Percentiles rank a stretch among this genome's conserved stretches.
phyloP scores from a whole-genome alignment of 1,284 basidiomycete genomes.

The Chiua sp. region DNA sequence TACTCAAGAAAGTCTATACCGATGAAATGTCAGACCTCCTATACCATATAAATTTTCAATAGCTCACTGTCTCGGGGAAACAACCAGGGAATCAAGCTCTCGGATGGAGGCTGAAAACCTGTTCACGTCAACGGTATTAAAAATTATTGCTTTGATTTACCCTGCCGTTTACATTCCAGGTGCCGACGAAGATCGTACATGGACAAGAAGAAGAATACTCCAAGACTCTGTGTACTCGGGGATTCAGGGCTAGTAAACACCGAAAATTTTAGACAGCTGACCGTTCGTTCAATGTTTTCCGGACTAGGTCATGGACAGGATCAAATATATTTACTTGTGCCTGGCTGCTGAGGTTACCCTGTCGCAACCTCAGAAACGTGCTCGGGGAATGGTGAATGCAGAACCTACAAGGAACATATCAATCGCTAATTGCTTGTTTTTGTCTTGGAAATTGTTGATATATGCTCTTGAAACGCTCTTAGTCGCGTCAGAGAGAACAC shows the following conservation, averaged over 20 bases:
- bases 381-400: neutral
- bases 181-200: conserved; percentile 86
- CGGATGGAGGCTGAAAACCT: conserved; percentile 66
- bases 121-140: conserved; percentile 18
- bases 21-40: conserved; percentile 14
- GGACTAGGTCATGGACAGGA: conserved; percentile 90
- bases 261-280: conserved; percentile 29
- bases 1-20: conserved; percentile 63
- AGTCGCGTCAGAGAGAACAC: conserved; percentile 93
- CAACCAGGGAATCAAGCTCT: conserved; percentile 90
- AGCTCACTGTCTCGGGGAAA: conserved; percentile 79
- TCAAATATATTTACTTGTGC: conserved; percentile 91
- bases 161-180: conserved; percentile 96
- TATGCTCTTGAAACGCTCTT: conserved; percentile 96
- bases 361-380: conserved; percentile 4
- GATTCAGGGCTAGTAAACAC: neutral
- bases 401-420: conserved; percentile 87
- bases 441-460: conserved; percentile 98
- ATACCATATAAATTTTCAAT: neutral
- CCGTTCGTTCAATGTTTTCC: conserved; percentile 72
- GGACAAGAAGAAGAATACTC: conserved; percentile 87
- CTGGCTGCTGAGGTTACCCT: conserved; percentile 94
- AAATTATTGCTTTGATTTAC: conserved; percentile 47
- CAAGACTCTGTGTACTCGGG: conserved; percentile 52
- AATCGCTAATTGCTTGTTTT: conserved; percentile 92